Evolutionary conservation across 495 filamentous ascomycete species (phyloP).

Genomic region (Patellaria atrata): DNA sequence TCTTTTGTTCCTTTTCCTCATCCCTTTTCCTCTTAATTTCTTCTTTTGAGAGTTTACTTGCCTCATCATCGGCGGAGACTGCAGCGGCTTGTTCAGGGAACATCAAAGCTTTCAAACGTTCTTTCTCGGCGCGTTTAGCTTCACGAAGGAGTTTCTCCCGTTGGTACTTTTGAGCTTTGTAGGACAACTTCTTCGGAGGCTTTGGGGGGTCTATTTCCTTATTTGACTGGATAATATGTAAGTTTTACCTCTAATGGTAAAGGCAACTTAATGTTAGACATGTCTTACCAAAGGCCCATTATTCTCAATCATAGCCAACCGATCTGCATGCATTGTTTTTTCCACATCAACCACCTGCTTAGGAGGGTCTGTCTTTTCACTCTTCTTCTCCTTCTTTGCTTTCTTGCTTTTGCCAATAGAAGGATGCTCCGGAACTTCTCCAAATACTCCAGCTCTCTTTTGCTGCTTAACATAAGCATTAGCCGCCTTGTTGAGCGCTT

Average conservation of each 20-base stretch:
- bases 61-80: too few species aligned
- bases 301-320: slow-evolving; percentile 1
- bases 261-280: too few species aligned
- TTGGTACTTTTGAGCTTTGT: neutral
- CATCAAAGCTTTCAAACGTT: too few species aligned
- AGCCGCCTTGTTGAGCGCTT: neutral
- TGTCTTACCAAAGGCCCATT: too few species aligned
- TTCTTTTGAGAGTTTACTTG: slow-evolving; percentile 1
- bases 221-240: too few species aligned
- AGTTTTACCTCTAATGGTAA: too few species aligned
- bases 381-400: slow-evolving; percentile 1
- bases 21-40: neutral
- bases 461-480: neutral
- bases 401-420: neutral
- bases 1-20: slow-evolving; percentile 7
- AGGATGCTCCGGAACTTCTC: neutral
- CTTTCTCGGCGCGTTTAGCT: slow-evolving; percentile 6
- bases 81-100: too few species aligned
- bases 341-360: neutral
- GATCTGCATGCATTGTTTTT: neutral
- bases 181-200: neutral
- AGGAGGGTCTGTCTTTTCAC: neutral
- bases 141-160: slow-evolving; percentile 8
- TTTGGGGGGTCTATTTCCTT: neutral
- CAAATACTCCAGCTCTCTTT: neutral